These are phyloP conservation scores for Candida maris DNA, from an alignment of 805 yeast species.

Conservation along the genomic window DNA sequence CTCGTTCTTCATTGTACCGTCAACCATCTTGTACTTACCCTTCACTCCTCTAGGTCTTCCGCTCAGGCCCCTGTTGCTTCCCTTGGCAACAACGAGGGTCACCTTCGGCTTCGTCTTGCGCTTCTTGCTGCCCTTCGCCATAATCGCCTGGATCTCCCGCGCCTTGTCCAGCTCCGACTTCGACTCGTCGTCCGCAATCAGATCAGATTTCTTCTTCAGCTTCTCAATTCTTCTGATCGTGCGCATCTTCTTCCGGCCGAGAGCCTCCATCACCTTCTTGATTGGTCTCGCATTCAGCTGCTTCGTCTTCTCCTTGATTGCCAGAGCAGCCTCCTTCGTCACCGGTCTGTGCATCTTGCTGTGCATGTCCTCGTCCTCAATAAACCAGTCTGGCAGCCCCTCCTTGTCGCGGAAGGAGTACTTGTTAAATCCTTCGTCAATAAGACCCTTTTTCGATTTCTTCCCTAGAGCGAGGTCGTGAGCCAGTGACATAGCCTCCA, in stretches of 20 bases:
- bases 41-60: constrained; percentile 97
- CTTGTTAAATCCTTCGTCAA: constrained; percentile 91
- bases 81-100: constrained; percentile 83
- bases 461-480: constrained; percentile 93
- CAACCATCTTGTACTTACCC: constrained; percentile 99
- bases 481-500: constrained; percentile 96
- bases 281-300: constrained; percentile 95
- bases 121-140: constrained; percentile 76
- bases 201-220: constrained; percentile 86
- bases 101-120: constrained; percentile 72
- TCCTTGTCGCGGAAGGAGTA: constrained; percentile 89
- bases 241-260: constrained; percentile 93
- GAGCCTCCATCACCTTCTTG: constrained; percentile 97
- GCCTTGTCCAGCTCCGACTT: constrained; percentile 94
- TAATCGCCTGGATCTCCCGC: constrained; percentile 82
- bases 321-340: constrained; percentile 88
- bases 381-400: constrained; percentile 93
- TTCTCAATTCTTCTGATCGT: constrained; percentile 83
- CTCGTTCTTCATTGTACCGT: constrained; percentile 96
- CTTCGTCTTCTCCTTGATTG: constrained; percentile 68
- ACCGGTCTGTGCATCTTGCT: constrained; percentile 85
- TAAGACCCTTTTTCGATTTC: constrained; percentile 73
- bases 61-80: constrained; percentile 76
- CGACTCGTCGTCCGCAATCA: constrained; percentile 81
- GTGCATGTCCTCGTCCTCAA: constrained; percentile 87